Evolutionary conservation across 169 alveolate species (phyloP).

Genomic region (Eimeria tenella): DNA sequence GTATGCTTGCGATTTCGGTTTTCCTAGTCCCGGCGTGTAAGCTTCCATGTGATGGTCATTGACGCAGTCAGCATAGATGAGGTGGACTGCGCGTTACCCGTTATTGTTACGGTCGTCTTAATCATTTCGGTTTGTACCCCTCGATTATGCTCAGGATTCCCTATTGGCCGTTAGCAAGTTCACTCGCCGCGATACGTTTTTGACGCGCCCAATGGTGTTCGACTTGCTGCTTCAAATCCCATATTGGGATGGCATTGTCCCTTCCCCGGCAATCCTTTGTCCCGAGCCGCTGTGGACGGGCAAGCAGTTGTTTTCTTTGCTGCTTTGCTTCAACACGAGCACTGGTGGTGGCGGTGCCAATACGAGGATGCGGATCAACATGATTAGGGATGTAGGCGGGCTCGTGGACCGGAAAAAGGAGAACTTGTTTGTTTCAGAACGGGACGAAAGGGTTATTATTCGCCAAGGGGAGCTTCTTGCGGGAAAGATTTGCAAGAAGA

Average conservation of each 20-base stretch:
- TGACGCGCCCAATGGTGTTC: conserved; percentile 94
- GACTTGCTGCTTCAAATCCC: conserved; percentile 97
- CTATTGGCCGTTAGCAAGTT: conserved; percentile 96
- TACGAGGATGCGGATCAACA: conserved; percentile 76
- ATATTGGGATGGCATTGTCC: conserved; percentile 97
- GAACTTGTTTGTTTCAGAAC: conserved; percentile 76
- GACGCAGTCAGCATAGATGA: not conserved
- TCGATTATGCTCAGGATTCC: conserved; percentile 94
- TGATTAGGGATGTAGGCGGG: conserved; percentile 80
- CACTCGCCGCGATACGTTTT: conserved; percentile 97
- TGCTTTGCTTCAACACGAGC: conserved; percentile 90
- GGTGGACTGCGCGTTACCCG: not conserved
- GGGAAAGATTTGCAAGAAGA: conserved; percentile 98
- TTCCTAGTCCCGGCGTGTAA: not conserved
- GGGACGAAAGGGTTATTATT: conserved; percentile 88
- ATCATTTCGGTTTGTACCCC: not conserved
- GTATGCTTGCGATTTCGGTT: not conserved
- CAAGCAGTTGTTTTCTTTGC: conserved; percentile 97
- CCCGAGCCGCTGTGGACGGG: conserved; percentile 99
- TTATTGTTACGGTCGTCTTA: not conserved
- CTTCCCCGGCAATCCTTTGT: conserved; percentile 98
- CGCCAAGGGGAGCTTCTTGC: conserved; percentile 97
- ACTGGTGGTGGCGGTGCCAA: conserved; percentile 54
- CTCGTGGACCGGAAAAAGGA: conserved; percentile 80
- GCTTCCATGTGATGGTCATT: not conserved